Evolutionary conservation across 306 rosid genomes (phyloP), one percentile per base, ranked within the genome.

Genomic region (Arachis stenosperma): DNA sequence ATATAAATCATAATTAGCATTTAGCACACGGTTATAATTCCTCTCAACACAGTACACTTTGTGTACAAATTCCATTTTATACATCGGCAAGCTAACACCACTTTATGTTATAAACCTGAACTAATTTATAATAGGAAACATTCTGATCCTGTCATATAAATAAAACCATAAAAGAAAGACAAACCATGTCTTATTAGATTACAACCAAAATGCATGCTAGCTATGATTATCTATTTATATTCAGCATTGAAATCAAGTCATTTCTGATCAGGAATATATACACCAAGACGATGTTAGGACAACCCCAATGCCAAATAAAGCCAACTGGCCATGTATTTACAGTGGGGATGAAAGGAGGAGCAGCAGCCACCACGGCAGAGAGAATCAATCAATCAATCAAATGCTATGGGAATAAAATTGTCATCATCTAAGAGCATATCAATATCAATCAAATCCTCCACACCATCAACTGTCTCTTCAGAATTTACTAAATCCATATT

Each of bases 341-440:
- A 68, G 83, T 8, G 55, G 67, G 70, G 76, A 54, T 5, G 59
- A 72, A 41, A 27, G 15, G 79, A 70, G 69, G 13, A 61, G 70
- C 36, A 50, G 53, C 8, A 4, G 70, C 73, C 8, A 12, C 51
- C 51, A 46, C 51, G 1, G 54, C 54, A 48, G 54, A 46, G 54
- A 46, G 27, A 43, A 78, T 75, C 48, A 73, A 71, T 87, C 48
- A 73, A 71, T 87, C 86, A 90, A 69, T 85, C 84, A 84, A 81
- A 88, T 81, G 96, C 92, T 63, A 88, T 76, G 46, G 96, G 88
- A 81, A 86, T 78, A 77, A 89, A 88, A 79, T 86, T 81, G 4
- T 91, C 92, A 41, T 92, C 98, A 43, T 88, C 92, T 84, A 88
- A 71, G 62, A 90, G 85, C 61, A 84, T 73, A 75, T 90, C 98